A percentile compares a stretch with the other conserved stretches of the same genome.
Evolutionary conservation across 768 basidiomycete species (phyloP).

Genomic region (Lentinula boryana): DNA sequence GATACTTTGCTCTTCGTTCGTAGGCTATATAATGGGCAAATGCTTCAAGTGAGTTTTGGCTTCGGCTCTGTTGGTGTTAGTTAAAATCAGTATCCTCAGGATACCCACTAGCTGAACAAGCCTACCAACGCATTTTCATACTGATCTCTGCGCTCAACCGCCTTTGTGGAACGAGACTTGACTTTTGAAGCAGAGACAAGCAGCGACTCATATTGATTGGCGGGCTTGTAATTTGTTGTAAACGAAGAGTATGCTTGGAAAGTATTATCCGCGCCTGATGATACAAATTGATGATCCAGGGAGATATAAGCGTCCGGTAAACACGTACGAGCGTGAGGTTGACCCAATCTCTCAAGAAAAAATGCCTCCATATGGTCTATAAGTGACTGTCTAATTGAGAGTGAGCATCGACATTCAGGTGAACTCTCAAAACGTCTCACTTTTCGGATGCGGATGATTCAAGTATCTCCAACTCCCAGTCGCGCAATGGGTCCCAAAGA

Average conservation of each 20-base stretch:
- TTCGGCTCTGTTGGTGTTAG: slow-evolving; percentile 22
- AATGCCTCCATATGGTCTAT: slow-evolving; percentile 50
- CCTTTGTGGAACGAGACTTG: slow-evolving; percentile 52
- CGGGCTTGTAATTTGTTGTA: slow-evolving; percentile 70
- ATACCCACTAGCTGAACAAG: not conserved
- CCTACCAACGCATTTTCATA: slow-evolving; percentile 58
- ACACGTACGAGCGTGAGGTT: slow-evolving; percentile 68
- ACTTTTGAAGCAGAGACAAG: slow-evolving; percentile 76
- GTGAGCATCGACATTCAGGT: slow-evolving; percentile 3
- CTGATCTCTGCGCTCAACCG: slow-evolving; percentile 57
- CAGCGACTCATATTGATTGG: slow-evolving; percentile 69
- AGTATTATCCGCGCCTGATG: slow-evolving; percentile 73
- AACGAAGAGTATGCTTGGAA: slow-evolving; percentile 86
- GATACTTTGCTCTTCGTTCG: slow-evolving; percentile 56
- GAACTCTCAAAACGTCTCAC: slow-evolving; percentile 22
- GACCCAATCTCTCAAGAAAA: slow-evolving; percentile 60
- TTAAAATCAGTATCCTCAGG: not conserved
- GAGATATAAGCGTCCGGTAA: not conserved
- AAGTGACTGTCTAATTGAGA: slow-evolving; percentile 29
- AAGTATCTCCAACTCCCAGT: slow-evolving; percentile 70
- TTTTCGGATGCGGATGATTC: slow-evolving; percentile 42
- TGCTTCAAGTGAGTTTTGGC: slow-evolving; percentile 44
- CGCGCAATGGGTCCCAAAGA: slow-evolving; percentile 66
- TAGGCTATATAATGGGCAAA: slow-evolving; percentile 59
- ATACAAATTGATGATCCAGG: not conserved